phyloP scores from a whole-genome alignment of 2,329 filamentous ascomycete species.

The Didymella keratinophila region DNA sequence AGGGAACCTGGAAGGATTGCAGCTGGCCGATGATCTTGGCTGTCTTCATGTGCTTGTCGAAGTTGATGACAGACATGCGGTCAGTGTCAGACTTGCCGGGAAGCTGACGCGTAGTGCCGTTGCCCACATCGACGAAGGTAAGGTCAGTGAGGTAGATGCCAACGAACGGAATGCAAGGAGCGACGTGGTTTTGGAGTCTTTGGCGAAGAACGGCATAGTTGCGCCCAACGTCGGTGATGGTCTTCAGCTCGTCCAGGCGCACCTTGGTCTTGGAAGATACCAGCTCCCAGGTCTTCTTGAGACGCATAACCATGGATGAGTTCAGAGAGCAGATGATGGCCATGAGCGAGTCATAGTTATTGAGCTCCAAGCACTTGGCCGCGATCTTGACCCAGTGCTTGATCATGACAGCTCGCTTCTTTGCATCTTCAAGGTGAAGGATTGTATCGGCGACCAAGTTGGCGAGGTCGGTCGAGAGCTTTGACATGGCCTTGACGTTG shows the following conservation, averaged over 20 bases:
- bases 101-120: constrained; percentile 82
- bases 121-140: constrained; percentile 94
- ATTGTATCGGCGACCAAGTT: constrained; percentile 95
- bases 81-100: constrained; percentile 64
- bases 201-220: constrained; percentile 90
- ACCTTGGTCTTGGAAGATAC: constrained; percentile 85
- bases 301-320: constrained; percentile 85
- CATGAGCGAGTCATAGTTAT: constrained; percentile 97
- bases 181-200: constrained; percentile 83
- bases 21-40: constrained; percentile 95
- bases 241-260: constrained; percentile 77
- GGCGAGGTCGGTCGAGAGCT: constrained; percentile 88
- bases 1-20: constrained; percentile 94
- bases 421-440: constrained; percentile 84
- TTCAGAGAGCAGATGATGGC: constrained; percentile 95
- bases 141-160: constrained; percentile 96
- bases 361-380: constrained; percentile 81
- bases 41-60: constrained; percentile 94
- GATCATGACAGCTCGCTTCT: constrained; percentile 88
- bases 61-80: constrained; percentile 89
- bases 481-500: constrained; percentile 94
- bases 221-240: constrained; percentile 86
- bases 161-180: constrained; percentile 92
- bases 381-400: constrained; percentile 99
- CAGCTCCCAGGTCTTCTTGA: constrained; percentile 91